Percentiles rank a stretch among this genome's conserved stretches.
These are phyloP conservation scores for Gynostemma pentaphyllum DNA, from an alignment of 306 rosid genomes.

Conservation along the genomic window DNA sequence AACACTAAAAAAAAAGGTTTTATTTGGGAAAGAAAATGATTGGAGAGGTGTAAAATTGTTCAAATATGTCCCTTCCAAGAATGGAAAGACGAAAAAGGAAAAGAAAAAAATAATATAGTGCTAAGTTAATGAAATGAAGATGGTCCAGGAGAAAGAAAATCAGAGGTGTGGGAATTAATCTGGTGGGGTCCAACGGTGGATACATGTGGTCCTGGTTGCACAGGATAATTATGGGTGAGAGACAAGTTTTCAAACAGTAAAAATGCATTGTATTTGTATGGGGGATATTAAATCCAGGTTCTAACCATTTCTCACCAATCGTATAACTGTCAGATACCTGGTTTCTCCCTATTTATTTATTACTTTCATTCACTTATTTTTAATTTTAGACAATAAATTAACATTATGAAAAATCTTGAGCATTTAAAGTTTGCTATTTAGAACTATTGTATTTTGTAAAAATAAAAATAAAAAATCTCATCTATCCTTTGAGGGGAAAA, in stretches of 20 bases:
- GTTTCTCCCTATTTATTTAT: background rate
- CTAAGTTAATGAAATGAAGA: background rate
- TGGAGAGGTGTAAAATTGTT: no score
- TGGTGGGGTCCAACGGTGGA: background rate
- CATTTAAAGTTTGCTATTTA: no score
- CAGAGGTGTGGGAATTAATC: background rate
- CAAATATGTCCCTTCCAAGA: no score
- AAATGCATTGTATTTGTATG: background rate
- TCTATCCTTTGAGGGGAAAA: no score
- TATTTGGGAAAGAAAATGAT: no score
- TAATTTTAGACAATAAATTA: no score
- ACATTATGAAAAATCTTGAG: no score
- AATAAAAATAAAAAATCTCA: no score
- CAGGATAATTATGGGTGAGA: constrained; percentile 1
- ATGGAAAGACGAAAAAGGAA: no score
- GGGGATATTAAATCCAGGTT: background rate
- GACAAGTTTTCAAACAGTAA: background rate
- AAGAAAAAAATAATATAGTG: background rate
- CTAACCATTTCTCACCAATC: background rate
- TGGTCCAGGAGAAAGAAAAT: background rate
- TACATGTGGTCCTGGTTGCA: background rate
- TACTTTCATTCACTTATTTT: no score
- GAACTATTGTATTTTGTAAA: no score
- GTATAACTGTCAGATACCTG: background rate
- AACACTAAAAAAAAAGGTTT: no score